Percentiles rank a stretch among this genome's conserved stretches.
phyloP scores from a whole-genome alignment of 495 filamentous ascomycete species.

The Lophiotrema nucula region DNA sequence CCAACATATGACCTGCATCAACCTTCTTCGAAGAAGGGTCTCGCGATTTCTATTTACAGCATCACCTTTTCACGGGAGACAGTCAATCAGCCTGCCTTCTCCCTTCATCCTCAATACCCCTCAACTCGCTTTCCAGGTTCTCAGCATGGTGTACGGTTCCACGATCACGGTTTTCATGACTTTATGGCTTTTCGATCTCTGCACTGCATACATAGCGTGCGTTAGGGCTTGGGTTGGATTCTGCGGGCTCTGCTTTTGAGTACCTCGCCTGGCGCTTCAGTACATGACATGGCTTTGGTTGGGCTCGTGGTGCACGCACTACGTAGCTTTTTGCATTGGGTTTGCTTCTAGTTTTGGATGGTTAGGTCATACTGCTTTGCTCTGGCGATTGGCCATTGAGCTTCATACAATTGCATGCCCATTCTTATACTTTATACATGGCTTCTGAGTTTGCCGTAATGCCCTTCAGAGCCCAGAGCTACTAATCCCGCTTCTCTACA shows the following conservation, averaged over 20 bases:
- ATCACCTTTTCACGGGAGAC: neutral
- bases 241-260: neutral
- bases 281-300: neutral
- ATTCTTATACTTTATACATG: neutral
- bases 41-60: neutral
- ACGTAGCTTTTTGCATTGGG: neutral
- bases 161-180: slow-evolving; percentile 22
- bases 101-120: neutral
- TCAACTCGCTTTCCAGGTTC: neutral
- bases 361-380: neutral
- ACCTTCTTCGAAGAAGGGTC: neutral
- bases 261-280: neutral
- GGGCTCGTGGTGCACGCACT: neutral
- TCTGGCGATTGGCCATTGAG: slow-evolving; percentile 16
- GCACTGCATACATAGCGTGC: slow-evolving; percentile 16
- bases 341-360: neutral
- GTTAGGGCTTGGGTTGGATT: neutral
- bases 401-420: slow-evolving; percentile 1
- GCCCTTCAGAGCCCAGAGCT: too few species aligned
- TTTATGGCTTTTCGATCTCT: slow-evolving; percentile 9
- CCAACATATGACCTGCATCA: neutral
- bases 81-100: neutral
- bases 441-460: neutral
- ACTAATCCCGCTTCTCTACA: too few species aligned
- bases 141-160: slow-evolving; percentile 26